These are phyloP conservation scores for Cercospora canescens DNA, from an alignment of 2,329 filamentous ascomycete genomes.

Conservation along the genomic window DNA sequence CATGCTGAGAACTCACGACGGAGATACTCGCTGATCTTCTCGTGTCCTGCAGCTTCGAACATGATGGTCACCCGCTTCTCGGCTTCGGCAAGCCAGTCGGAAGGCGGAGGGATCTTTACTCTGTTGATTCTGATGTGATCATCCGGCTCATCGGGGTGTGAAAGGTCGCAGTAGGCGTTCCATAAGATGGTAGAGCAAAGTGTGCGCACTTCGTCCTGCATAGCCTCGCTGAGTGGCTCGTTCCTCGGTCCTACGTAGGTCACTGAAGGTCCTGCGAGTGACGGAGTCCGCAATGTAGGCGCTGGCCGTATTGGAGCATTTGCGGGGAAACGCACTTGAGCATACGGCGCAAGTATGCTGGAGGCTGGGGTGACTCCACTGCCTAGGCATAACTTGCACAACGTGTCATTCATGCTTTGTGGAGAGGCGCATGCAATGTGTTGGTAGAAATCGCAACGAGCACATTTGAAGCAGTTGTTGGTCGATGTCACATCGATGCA, in stretches of 20 bases:
- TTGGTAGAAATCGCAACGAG: background rate
- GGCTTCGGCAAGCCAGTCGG: conserved; percentile 18
- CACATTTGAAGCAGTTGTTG: background rate
- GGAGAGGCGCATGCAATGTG: background rate
- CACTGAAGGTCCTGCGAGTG: background rate
- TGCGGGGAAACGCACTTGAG: background rate
- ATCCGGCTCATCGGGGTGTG: background rate
- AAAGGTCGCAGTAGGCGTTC: conserved; percentile 18
- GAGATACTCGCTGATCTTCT: conserved; percentile 9
- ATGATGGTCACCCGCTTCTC: conserved; percentile 15
- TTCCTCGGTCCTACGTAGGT: background rate
- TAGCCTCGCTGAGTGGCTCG: conserved; percentile 4
- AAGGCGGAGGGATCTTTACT: background rate
- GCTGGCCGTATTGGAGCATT: background rate
- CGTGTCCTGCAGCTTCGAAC: conserved; percentile 16
- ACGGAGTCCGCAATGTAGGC: background rate
- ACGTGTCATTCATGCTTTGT: background rate
- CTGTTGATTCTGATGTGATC: background rate
- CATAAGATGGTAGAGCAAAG: conserved; percentile 22
- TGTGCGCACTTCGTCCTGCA: conserved; percentile 18
- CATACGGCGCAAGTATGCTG: background rate
- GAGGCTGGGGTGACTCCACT: background rate
- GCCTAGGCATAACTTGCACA: conserved; percentile 2
- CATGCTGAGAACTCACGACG: conserved; percentile 8
- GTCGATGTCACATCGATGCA: conserved; percentile 5